Base-by-base conservation (phyloP, 768 basidiomycete species). In the Russula ochroleuca region DNA sequence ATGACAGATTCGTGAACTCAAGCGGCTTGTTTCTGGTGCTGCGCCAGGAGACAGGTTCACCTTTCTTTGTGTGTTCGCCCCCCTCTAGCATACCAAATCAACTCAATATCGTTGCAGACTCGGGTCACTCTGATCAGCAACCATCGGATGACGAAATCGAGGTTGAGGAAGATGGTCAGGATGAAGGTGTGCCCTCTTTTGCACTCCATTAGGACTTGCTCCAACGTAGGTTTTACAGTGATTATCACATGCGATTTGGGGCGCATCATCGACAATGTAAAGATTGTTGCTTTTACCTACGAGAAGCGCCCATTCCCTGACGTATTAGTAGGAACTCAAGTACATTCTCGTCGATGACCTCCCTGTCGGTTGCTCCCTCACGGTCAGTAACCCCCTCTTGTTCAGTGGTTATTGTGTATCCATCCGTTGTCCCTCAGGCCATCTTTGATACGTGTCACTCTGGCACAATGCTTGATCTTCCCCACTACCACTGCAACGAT, bases 391-490 rank as follows among this genome's bases (percentile, higher is more conserved):
- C 17, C 13, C 25, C 6, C 5, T 23, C 38, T 33, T 13, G 15
- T 38, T 40, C 33, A 45, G n/a, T 17, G 9, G 15, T 6, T n/a
- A 11, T n/a, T 45, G 28, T 17, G 28, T 19, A 37, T 28, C n/a
- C n/a, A 58, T 50, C 9, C 21, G 11, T 23, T 17, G 28, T 38
- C 48, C 25, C 15, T 50, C 17, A 70, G 69, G 68, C 69, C 1
- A 33, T 72, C 19, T 54, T 72, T 25, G 70, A 72, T 49, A 62
- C 67, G 0, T 71, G 72, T 41, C 70, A 71, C 33, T 70, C 69
- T 1, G 72, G 69, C 15, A 72, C 70, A 0, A 47, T 72, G 23
- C 67, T 72, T 2, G 69, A 71, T 38, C 62, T 72, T 4, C 68
- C 64, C 3, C 71, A 72, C 45, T 62, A 69, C 23, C 40, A 63